Conservation (phyloP, 164 flowering plant genomes). For the Chimonanthus praecox region DNA sequence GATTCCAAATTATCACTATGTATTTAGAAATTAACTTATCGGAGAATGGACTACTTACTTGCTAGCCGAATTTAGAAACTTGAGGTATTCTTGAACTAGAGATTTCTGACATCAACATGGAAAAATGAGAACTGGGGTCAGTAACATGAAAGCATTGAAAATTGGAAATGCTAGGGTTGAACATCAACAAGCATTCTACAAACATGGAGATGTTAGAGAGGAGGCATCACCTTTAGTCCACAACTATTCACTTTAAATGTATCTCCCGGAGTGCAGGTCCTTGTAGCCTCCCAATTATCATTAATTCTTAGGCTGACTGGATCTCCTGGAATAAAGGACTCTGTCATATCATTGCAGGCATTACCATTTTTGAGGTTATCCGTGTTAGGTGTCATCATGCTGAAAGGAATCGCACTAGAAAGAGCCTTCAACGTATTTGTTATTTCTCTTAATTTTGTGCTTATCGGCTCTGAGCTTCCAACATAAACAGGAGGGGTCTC, state of each 20-base stretch:
- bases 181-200: neutral
- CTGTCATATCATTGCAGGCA: conserved; percentile 4
- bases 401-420: conserved; percentile 28
- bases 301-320: conserved; percentile 8
- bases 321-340: conserved; percentile 29
- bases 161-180: neutral
- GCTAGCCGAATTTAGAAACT: conserved; percentile 55
- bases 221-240: conserved; percentile 43
- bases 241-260: conserved; percentile 28
- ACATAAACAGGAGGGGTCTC: conserved; percentile 12
- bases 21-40: neutral
- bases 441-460: conserved; percentile 41
- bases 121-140: neutral
- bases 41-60: conserved; percentile 37
- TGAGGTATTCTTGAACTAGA: conserved; percentile 43
- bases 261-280: conserved; percentile 30
- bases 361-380: neutral
- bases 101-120: conserved; percentile 34
- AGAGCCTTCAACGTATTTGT: conserved; percentile 42
- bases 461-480: conserved; percentile 49
- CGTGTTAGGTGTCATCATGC: conserved; percentile 15
- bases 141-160: neutral
- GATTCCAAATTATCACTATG: neutral
- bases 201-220: neutral
- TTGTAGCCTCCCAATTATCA: conserved; percentile 19